Percentiles rank a stretch among this genome's conserved stretches.
Conservation (phyloP, 106 monocot genomes). For the Xerophyta viscosa region DNA sequence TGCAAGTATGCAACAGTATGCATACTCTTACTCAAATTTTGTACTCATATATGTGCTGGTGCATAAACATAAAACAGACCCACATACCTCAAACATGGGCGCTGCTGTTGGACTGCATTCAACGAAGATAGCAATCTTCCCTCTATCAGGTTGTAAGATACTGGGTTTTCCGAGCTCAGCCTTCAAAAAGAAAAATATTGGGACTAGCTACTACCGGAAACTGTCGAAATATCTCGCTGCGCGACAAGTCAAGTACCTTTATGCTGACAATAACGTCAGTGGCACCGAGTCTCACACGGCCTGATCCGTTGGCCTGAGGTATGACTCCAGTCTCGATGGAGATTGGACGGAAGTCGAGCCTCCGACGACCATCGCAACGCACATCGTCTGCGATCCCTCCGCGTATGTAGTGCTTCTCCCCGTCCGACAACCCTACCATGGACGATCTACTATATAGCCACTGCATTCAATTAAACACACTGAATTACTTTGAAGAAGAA, state of each 20-base stretch:
- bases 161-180: slow-evolving; percentile 86
- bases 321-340: slow-evolving; percentile 82
- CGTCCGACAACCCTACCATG: slow-evolving; percentile 64
- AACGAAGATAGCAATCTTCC: slow-evolving; percentile 75
- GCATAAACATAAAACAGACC: background rate
- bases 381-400: slow-evolving; percentile 79
- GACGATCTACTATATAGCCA: too few relatives aligned
- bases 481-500: too few relatives aligned
- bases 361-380: slow-evolving; percentile 55
- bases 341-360: slow-evolving; percentile 53
- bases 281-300: slow-evolving; percentile 71
- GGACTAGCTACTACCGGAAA: too few relatives aligned
- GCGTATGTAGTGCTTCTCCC: slow-evolving; percentile 67
- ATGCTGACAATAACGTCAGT: slow-evolving; percentile 87
- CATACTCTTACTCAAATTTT: background rate
- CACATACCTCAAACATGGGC: slow-evolving; percentile 74
- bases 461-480: too few relatives aligned
- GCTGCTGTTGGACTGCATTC: slow-evolving; percentile 83
- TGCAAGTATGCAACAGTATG: background rate
- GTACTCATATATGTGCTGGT: background rate
- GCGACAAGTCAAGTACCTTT: slow-evolving; percentile 35
- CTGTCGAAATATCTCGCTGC: too few relatives aligned
- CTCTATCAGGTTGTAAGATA: slow-evolving; percentile 63
- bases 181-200: slow-evolving; percentile 20
- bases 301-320: slow-evolving; percentile 90